Evolutionary conservation across 2,329 filamentous ascomycete genomes (phyloP).

Genomic region (Hymenoscyphus occultus): DNA sequence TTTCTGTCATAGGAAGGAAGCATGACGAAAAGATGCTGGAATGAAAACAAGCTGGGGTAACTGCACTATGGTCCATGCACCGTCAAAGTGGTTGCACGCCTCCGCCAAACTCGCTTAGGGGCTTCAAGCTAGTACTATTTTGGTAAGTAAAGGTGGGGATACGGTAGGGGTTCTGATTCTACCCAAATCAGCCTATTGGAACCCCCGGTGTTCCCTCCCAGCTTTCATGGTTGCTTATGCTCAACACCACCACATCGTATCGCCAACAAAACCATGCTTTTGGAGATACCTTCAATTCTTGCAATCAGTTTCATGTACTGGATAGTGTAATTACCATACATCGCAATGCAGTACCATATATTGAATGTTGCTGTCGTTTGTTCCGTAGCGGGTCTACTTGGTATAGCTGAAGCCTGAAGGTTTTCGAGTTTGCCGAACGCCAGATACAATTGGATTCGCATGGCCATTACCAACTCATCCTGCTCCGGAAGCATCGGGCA

Average conservation of each 20-base stretch:
- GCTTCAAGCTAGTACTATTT: not conserved
- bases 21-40: not conserved
- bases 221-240: not conserved
- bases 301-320: not conserved
- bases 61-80: not conserved
- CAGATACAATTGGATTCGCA: not conserved
- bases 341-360: not conserved
- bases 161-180: not conserved
- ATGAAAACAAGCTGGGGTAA: not conserved
- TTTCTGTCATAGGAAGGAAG: not conserved
- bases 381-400: not conserved
- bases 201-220: not conserved
- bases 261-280: not conserved
- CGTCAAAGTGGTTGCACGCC: not conserved
- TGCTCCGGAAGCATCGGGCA: not conserved
- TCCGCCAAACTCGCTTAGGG: not conserved
- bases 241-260: not conserved
- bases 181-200: not conserved
- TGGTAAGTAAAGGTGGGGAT: not conserved
- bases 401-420: not conserved
- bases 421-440: not conserved
- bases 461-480: not conserved
- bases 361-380: not conserved
- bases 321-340: not conserved
- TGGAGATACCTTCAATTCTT: not conserved